Conservation (phyloP, 176 grass and related monocot species). For the Metroxylon sagu region DNA sequence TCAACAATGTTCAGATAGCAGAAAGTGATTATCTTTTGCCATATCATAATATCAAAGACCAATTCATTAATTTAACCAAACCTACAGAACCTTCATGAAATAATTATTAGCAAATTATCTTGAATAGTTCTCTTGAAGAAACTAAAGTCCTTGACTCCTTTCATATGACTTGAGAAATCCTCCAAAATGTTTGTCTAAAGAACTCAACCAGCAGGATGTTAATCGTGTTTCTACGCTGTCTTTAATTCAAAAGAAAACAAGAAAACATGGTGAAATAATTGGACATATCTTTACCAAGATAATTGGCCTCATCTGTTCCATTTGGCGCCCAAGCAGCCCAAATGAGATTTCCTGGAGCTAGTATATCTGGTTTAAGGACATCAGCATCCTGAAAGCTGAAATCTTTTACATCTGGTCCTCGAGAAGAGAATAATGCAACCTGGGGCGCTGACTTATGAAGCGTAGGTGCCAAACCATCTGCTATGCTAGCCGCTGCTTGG, state of each 20-base stretch:
- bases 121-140: no score
- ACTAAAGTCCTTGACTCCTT: no score
- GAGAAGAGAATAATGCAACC: slow-evolving; percentile 88
- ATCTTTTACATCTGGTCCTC: slow-evolving; percentile 98
- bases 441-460: slow-evolving; percentile 93
- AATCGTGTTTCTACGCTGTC: not conserved
- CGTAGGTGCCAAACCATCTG: slow-evolving; percentile 77
- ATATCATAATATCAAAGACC: no score
- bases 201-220: no score
- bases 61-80: no score
- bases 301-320: slow-evolving; percentile 91
- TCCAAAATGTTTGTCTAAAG: no score
- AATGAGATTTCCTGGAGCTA: slow-evolving; percentile 91
- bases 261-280: not conserved
- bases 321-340: slow-evolving; percentile 96
- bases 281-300: slow-evolving; percentile 40
- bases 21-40: no score
- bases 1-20: no score
- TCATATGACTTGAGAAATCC: no score
- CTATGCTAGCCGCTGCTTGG: slow-evolving; percentile 71
- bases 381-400: slow-evolving; percentile 99
- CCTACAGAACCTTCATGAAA: no score
- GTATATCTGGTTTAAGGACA: slow-evolving; percentile 91
- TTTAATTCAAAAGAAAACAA: not conserved
- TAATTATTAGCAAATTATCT: no score